Evolutionary conservation across 371 early-diverging fungal genomes (phyloP).

Genomic region (Chytridiales sp.): DNA sequence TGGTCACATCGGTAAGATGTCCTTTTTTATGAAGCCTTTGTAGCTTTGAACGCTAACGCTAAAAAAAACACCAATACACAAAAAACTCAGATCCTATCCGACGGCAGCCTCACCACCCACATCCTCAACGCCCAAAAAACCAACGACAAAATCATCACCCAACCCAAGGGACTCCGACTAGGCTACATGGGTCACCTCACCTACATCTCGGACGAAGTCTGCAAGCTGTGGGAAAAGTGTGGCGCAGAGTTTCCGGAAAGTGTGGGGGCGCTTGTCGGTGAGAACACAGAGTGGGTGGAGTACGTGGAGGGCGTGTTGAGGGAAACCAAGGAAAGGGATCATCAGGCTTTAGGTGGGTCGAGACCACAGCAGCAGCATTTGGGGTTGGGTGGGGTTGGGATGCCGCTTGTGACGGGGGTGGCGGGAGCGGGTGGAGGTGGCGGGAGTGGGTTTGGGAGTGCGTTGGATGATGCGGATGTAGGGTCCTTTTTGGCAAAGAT

Average conservation of each 20-base stretch:
- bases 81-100: constrained; percentile 62
- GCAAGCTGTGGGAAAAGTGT: constrained; percentile 65
- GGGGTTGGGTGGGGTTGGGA: no score
- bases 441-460: no score
- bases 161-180: constrained; percentile 75
- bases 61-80: no score
- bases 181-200: constrained; percentile 94
- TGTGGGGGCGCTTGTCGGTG: constrained; percentile 3
- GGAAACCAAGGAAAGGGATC: constrained; percentile 77
- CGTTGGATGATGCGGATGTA: no score
- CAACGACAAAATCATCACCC: constrained; percentile 58
- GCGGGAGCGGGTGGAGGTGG: no score
- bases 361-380: constrained; percentile 51
- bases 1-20: constrained; percentile 65
- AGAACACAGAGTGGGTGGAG: constrained; percentile 68
- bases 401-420: constrained; percentile 22
- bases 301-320: constrained; percentile 71
- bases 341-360: constrained; percentile 73
- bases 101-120: constrained; percentile 70
- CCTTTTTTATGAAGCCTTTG: no score
- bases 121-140: constrained; percentile 66
- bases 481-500: neutral
- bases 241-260: constrained; percentile 39
- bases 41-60: constrained; percentile 44
- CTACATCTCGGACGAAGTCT: constrained; percentile 84